Evolutionary conservation across 352 stramenopile species (phyloP).

Genomic region (Peronospora farinosa): DNA sequence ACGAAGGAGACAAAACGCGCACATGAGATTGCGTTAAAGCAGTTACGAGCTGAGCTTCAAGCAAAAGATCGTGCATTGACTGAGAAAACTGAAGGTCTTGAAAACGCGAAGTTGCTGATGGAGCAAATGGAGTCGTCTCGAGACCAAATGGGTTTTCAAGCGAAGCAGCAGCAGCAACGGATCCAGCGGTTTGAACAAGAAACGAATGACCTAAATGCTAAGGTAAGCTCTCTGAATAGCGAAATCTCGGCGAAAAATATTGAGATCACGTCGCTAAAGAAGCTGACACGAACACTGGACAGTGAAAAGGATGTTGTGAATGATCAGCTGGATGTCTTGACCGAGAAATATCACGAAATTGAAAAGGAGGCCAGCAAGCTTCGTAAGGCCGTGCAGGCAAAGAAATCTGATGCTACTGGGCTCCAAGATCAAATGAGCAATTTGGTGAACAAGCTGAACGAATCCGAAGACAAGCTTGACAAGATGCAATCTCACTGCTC

Average conservation of each 20-base stretch:
- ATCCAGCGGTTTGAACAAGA: conserved; percentile 50
- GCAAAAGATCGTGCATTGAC: conserved; percentile 50
- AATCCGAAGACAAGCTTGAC: conserved; percentile 39
- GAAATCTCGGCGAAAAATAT: conserved; percentile 35
- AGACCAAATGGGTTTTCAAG: conserved; percentile 70
- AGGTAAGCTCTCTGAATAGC: conserved; percentile 40
- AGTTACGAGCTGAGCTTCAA: conserved; percentile 53
- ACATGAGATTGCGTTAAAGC: conserved; percentile 47
- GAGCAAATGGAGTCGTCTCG: conserved; percentile 81
- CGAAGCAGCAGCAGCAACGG: conserved; percentile 69
- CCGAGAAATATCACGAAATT: conserved; percentile 61
- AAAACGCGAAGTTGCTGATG: conserved; percentile 69
- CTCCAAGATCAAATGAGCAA: conserved; percentile 54
- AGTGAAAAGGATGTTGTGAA: conserved; percentile 64
- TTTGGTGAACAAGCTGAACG: conserved; percentile 53
- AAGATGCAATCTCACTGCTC: conserved; percentile 37
- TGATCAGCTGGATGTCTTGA: conserved; percentile 64
- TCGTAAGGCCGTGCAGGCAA: conserved; percentile 29
- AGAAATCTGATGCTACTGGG: conserved; percentile 29
- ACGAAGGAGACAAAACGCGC: conserved; percentile 44
- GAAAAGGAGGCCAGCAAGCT: conserved; percentile 46
- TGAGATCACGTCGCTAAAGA: conserved; percentile 60
- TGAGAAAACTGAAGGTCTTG: conserved; percentile 54
- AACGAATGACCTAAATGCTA: conserved; percentile 44
- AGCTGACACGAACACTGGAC: conserved; percentile 59